These are phyloP conservation scores for Cryphonectria nitschkei DNA, from an alignment of 2,329 filamentous ascomycete species.

Conservation along the genomic window DNA sequence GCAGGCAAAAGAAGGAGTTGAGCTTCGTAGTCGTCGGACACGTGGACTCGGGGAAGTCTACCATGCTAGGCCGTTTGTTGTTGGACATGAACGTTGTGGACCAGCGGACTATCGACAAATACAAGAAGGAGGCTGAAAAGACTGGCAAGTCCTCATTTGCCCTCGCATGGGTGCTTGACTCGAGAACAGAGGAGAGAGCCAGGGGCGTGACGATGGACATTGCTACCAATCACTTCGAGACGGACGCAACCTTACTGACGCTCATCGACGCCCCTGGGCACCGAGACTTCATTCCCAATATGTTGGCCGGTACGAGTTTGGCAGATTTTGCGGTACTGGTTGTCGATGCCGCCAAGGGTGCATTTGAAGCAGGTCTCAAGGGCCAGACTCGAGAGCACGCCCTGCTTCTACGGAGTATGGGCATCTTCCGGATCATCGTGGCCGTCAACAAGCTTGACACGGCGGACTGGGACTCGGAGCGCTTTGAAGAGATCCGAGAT, in stretches of 20 bases:
- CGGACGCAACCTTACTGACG: slow-evolving; percentile 82
- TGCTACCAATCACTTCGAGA: slow-evolving; percentile 92
- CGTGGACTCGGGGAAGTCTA: slow-evolving; percentile 97
- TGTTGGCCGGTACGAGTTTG: slow-evolving; percentile 96
- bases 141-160: slow-evolving; percentile 96
- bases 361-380: slow-evolving; percentile 90
- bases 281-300: slow-evolving; percentile 95
- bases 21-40: slow-evolving; percentile 98
- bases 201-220: slow-evolving; percentile 97
- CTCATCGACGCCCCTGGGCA: slow-evolving; percentile 96
- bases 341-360: slow-evolving; percentile 86
- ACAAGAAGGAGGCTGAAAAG: slow-evolving; percentile 83
- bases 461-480: slow-evolving; percentile 77
- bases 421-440: slow-evolving; percentile 84
- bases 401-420: slow-evolving; percentile 85
- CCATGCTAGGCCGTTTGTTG: slow-evolving; percentile 92
- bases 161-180: slow-evolving; percentile 94
- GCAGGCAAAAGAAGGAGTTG: slow-evolving; percentile 75
- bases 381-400: slow-evolving; percentile 96
- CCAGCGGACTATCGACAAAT: slow-evolving; percentile 84
- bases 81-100: slow-evolving; percentile 88
- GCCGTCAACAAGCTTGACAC: slow-evolving; percentile 96
- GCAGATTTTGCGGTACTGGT: slow-evolving; percentile 95
- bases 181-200: slow-evolving; percentile 84
- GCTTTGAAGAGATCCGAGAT: slow-evolving; percentile 83